Base-by-base conservation (phyloP, 306 rosid genomes). In the Betula pendula region DNA sequence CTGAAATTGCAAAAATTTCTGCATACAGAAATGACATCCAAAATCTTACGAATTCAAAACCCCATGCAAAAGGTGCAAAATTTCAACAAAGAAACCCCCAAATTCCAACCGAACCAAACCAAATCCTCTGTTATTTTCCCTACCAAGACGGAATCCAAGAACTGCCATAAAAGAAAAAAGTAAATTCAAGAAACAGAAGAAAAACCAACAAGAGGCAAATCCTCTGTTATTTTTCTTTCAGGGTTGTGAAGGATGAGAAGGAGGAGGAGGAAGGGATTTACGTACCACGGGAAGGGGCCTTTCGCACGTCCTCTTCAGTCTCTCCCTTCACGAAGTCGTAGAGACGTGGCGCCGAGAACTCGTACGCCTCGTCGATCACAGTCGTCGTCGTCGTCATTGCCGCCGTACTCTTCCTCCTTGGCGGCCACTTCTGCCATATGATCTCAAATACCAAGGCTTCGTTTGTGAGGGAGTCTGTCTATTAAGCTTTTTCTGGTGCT, bases 281-380 rank as follows among this genome's bases (percentile, higher is more conserved):
- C 93, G 22, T 88, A n/a, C n/a, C n/a, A 95, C 99, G 99, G 1
- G 99, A 95, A 47, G 99, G 99, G 66, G 96, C 97, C 77, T 29
- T 75, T 70, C 59, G 80, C 11, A 44, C 29, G 7, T 89, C 94
- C 20, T 81, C 96, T 1, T 85, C 90, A 1, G 89, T 70, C 73
- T 95, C 99, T 3, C 84, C 89, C 24, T 58, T 81, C 5, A 29
- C 13, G 53, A 95, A 95, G 78, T 95, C 97, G 4, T 81, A 95
- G 92, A 90, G 92, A 0, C 88, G 85, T 35, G 99, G 99, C 0
- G 99, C 99, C 2, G 88, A 89, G 90, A 95, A 95, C 68, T 95
- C 99, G 70, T 95, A 92, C 0, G 59, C 75, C 68, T 88, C 92
- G 38, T 95, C 97, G 68, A 92, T 86, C 86, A 92, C 52, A 66